Evolutionary conservation across 2,329 filamentous ascomycete species (phyloP).

Genomic region (Grosmannia clavigera): DNA sequence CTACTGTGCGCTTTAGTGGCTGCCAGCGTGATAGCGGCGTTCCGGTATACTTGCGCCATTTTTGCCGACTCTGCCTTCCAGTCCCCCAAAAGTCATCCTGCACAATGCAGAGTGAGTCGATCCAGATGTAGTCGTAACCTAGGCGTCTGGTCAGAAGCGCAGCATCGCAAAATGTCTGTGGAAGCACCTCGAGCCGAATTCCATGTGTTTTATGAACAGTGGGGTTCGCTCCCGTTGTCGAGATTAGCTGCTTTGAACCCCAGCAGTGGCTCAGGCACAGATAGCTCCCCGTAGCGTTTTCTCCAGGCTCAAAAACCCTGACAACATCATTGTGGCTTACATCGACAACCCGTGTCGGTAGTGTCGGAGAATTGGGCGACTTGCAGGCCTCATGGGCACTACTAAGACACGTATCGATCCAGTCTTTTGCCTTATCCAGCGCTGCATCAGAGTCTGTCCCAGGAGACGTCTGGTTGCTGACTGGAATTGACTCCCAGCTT

Average conservation of each 20-base stretch:
- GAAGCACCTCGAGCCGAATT: background rate
- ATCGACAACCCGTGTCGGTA: background rate
- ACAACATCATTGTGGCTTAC: background rate
- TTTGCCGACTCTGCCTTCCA: background rate
- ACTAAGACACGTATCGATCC: background rate
- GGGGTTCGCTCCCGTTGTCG: background rate
- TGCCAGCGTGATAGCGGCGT: background rate
- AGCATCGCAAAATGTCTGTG: background rate
- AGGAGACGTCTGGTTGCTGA: background rate
- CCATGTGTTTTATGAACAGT: background rate
- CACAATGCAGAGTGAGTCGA: background rate
- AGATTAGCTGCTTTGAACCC: background rate
- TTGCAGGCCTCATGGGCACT: background rate
- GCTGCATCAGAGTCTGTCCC: background rate
- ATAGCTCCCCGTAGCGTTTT: background rate
- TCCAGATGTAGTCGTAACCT: background rate
- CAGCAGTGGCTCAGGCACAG: background rate
- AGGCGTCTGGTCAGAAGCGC: background rate
- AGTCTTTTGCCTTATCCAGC: background rate
- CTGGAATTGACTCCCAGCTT: background rate
- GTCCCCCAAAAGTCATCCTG: background rate
- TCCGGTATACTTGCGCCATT: background rate
- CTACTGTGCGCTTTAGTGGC: background rate
- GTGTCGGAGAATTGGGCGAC: background rate
- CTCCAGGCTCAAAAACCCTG: background rate